Conservation (phyloP, 2,329 filamentous ascomycete genomes). For the Coniochaeta sp. region DNA sequence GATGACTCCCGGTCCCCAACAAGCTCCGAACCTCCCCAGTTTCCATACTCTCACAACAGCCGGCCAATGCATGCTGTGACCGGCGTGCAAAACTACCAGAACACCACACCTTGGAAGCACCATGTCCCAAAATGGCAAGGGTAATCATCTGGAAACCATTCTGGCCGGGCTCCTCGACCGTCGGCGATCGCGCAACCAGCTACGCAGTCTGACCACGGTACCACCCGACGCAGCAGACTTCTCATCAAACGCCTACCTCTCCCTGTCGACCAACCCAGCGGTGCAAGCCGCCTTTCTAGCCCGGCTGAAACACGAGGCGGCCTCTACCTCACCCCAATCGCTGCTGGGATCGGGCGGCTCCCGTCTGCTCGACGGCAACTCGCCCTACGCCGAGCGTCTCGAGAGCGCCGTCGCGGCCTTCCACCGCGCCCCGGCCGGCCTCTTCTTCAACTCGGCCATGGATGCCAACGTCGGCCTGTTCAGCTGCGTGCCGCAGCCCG, state of each 20-base stretch:
- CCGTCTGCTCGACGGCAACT: slow-evolving; percentile 46
- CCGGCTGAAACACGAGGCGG: slow-evolving; percentile 18
- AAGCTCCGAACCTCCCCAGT: not conserved
- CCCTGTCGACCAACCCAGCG: slow-evolving; percentile 48
- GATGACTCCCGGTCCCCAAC: no score
- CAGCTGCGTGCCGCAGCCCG: slow-evolving; percentile 49
- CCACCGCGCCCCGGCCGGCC: slow-evolving; percentile 34
- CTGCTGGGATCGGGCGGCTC: slow-evolving; percentile 26
- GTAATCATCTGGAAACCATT: slow-evolving; percentile 17
- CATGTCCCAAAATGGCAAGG: not conserved
- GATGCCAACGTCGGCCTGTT: slow-evolving; percentile 61
- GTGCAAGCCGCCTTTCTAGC: slow-evolving; percentile 58
- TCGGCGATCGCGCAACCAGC: slow-evolving; percentile 17
- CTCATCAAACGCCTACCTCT: slow-evolving; percentile 73
- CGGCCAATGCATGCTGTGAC: not conserved
- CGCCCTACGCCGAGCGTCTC: slow-evolving; percentile 31
- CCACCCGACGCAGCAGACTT: slow-evolving; percentile 68
- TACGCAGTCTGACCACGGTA: slow-evolving; percentile 45
- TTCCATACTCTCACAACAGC: no score
- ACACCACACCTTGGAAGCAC: not conserved
- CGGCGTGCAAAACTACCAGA: not conserved
- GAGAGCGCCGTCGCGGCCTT: slow-evolving; percentile 40
- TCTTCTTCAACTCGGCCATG: slow-evolving; percentile 54
- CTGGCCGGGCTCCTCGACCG: slow-evolving; percentile 19
- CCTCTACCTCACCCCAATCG: slow-evolving; percentile 31